Percentiles rank a stretch among this genome's conserved stretches.
Evolutionary conservation across 345 rosid genomes (phyloP).

Genomic region (Bruguiera sexangula): DNA sequence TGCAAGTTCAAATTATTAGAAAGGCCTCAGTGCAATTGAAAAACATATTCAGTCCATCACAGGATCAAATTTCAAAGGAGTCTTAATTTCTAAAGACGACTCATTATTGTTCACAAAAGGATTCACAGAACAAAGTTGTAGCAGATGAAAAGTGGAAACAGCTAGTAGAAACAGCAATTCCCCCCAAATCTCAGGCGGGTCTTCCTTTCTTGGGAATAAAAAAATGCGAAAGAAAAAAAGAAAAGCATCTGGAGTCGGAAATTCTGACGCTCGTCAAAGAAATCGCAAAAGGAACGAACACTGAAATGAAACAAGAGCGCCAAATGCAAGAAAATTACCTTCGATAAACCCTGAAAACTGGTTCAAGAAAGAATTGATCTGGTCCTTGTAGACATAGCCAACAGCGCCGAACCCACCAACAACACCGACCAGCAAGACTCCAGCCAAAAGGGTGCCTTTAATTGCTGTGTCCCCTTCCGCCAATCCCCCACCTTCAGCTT

Average conservation of each 20-base stretch:
- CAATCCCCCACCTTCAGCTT: constrained; percentile 22
- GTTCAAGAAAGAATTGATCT: constrained; percentile 70
- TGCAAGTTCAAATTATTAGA: background rate
- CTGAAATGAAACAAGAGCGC: background rate
- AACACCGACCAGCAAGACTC: constrained; percentile 70
- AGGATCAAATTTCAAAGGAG: too few relatives aligned
- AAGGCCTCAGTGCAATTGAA: too few relatives aligned
- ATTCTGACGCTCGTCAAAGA: background rate
- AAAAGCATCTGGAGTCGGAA: background rate
- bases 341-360: constrained; percentile 83
- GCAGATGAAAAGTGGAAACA: too few relatives aligned
- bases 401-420: constrained; percentile 78
- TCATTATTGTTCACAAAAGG: background rate
- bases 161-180: background rate
- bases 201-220: background rate
- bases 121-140: background rate
- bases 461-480: constrained; percentile 56
- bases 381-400: constrained; percentile 77
- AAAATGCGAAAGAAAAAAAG: too few relatives aligned
- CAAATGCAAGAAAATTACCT: constrained; percentile 38
- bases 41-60: too few relatives aligned
- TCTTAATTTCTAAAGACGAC: background rate
- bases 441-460: constrained; percentile 81
- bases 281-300: background rate
- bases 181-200: background rate